These are phyloP conservation scores for Phaeotremella skinneri DNA, from an alignment of 768 basidiomycete genomes.

Conservation along the genomic window DNA sequence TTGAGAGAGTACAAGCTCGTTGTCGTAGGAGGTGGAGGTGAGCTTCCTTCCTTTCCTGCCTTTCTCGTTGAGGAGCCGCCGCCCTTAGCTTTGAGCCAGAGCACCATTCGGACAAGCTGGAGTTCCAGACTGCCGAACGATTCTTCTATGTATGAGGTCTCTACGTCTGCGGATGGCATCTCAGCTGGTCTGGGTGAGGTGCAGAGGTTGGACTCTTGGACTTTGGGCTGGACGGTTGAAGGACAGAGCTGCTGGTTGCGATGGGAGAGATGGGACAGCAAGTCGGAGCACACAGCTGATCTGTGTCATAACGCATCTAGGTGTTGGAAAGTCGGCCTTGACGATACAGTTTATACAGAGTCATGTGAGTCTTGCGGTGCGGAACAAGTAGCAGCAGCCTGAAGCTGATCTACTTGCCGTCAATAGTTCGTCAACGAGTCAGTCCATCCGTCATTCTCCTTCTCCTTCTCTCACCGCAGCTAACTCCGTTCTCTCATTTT, in stretches of 20 bases:
- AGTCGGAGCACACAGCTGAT: constrained; percentile 9
- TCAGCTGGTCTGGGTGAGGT: background rate
- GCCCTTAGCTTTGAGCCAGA: background rate
- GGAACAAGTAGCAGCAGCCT: background rate
- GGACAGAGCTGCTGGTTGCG: background rate
- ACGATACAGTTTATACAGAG: constrained; percentile 96
- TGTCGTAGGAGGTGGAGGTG: constrained; percentile 96
- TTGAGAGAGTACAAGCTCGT: constrained; percentile 97
- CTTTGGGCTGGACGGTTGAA: constrained; percentile 6
- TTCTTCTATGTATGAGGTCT: too few species aligned
- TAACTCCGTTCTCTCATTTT: background rate
- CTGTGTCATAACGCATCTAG: constrained; percentile 39
- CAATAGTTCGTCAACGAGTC: constrained; percentile 50
- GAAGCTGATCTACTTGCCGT: background rate
- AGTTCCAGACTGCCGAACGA: too few species aligned
- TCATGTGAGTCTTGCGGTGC: constrained; percentile 34
- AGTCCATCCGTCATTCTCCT: constrained; percentile 7
- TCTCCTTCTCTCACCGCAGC: background rate
- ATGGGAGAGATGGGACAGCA: background rate
- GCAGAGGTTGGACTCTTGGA: background rate
- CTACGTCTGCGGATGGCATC: background rate
- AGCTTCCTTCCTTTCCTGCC: constrained; percentile 12
- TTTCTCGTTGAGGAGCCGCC: background rate
- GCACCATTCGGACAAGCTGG: background rate
- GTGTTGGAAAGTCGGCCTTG: constrained; percentile 82